Evolutionary conservation across 2,329 filamentous ascomycete species (phyloP), one percentile per base, ranked within the genome.

Genomic region (Bertia moriformis): DNA sequence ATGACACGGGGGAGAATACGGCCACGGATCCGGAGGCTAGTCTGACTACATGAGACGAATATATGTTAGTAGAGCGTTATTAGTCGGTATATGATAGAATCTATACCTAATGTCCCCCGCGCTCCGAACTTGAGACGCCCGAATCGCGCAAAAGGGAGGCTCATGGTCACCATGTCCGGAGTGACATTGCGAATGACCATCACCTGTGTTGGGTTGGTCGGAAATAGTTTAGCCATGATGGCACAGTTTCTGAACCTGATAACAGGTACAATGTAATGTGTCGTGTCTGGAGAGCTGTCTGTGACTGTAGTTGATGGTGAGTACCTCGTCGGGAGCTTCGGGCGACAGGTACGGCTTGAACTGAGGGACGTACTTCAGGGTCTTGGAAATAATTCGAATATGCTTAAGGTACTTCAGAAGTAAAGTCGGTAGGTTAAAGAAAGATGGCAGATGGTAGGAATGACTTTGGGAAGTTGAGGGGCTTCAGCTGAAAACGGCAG

Each of bases 1-100:
- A 62, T 13, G 65, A 68, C 30, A 77, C 71, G 3, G 78, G 77
- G 1, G 73, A 79, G 61, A 82, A 80, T 49, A 82, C 71, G 39
- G 75, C 75, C 17, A 81, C 63, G 20, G 65, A 63, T 18, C 76
- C 77, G 18, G 66, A 68, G 43, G 65, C 59, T 38, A 82, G 64
- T 46, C 70, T 71, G 43, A 82, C 73, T 35, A 15, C 17, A 10
- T 18, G 10, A 35, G 32, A 13, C 10, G 32, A 7, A 7, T 15
- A 35, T 13, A 35, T 35, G 7, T 35, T 35, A 7, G 15, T 7
- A 35, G 32, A 18, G 12, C 15, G 32, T 7, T 35, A 15, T 35
- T 35, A 7, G 7, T 35, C 22, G 7, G 22, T 35, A 7, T 35
- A 7, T 35, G 32, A 35, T 7, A 15, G 10, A 7, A 35, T 15